Evolutionary conservation across 768 basidiomycete genomes (phyloP).

Genomic region (Boletellus emodensis): DNA sequence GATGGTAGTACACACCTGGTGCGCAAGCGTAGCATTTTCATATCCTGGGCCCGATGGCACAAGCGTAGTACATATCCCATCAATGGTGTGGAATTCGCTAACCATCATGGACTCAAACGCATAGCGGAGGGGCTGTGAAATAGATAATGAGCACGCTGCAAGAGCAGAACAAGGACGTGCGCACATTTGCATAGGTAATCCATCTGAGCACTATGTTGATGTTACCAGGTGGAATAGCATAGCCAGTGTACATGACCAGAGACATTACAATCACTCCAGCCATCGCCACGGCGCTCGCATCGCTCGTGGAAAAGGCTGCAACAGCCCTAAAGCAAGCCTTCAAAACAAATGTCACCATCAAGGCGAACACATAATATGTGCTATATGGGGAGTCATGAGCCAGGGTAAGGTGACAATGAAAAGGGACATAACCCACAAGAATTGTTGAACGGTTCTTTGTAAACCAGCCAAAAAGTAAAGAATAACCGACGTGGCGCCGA

Average conservation of each 20-base stretch:
- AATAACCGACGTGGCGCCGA: slow-evolving; percentile 3
- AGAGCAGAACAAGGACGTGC: slow-evolving; percentile 34
- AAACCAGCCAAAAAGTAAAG: slow-evolving; percentile 21
- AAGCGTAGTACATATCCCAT: slow-evolving; percentile 34
- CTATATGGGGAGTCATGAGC: slow-evolving; percentile 43
- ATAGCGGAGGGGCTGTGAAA: slow-evolving; percentile 32
- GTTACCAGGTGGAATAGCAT: slow-evolving; percentile 25
- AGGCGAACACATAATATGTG: slow-evolving; percentile 51
- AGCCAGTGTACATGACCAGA: slow-evolving; percentile 42
- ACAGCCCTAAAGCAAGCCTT: slow-evolving; percentile 69
- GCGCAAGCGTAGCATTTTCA: slow-evolving; percentile 26
- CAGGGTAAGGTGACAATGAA: slow-evolving; percentile 23
- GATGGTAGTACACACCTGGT: slow-evolving; percentile 42
- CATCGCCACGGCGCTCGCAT: slow-evolving; percentile 44
- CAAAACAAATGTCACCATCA: slow-evolving; percentile 57
- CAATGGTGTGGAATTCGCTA: slow-evolving; percentile 46
- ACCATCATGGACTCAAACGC: slow-evolving; percentile 32
- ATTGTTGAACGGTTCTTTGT: slow-evolving; percentile 16
- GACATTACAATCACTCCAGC: slow-evolving; percentile 34
- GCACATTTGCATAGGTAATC: slow-evolving; percentile 19
- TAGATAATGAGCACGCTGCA: slow-evolving; percentile 27
- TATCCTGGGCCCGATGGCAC: slow-evolving; percentile 35
- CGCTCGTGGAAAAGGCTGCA: slow-evolving; percentile 50
- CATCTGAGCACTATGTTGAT: slow-evolving; percentile 15
- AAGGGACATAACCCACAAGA: slow-evolving; percentile 12